phyloP scores from a whole-genome alignment of 768 basidiomycete genomes.

The Boletellus ananas region DNA sequence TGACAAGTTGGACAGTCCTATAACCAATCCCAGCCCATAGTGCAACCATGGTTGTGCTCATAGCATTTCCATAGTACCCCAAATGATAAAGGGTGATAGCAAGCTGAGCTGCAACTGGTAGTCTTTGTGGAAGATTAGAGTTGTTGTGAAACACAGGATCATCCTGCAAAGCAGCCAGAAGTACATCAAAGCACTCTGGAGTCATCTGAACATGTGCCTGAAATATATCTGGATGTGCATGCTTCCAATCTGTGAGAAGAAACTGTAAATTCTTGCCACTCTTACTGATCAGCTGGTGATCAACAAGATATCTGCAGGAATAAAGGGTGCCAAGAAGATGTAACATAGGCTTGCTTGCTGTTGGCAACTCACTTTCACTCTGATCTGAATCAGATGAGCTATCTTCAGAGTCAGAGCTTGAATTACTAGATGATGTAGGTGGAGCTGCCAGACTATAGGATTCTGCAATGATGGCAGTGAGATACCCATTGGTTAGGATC shows the following conservation, averaged over 20 bases:
- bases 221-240: neutral
- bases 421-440: neutral
- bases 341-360: neutral
- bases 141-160: neutral
- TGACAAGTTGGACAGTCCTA: neutral
- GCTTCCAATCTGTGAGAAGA: neutral
- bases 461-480: neutral
- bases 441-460: neutral
- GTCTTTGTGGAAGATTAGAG: neutral
- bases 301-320: slow-evolving; percentile 3
- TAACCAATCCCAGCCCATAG: slow-evolving; percentile 1
- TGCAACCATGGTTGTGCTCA: slow-evolving; percentile 1
- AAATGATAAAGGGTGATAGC: neutral
- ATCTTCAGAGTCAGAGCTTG: neutral
- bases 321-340: neutral
- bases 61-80: neutral
- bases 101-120: neutral
- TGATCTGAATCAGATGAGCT: too few relatives aligned
- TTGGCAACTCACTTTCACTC: too few relatives aligned
- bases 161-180: neutral
- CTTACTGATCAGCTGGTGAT: neutral
- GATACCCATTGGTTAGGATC: neutral
- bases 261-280: slow-evolving; percentile 4
- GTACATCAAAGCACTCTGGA: slow-evolving; percentile 2
- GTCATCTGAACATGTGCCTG: slow-evolving; percentile 1